A percentile compares a stretch with the other conserved stretches of the same genome.
These are phyloP conservation scores for Sporothrix dimorphospora DNA, from an alignment of 2,329 filamentous ascomycete species.

Conservation along the genomic window DNA sequence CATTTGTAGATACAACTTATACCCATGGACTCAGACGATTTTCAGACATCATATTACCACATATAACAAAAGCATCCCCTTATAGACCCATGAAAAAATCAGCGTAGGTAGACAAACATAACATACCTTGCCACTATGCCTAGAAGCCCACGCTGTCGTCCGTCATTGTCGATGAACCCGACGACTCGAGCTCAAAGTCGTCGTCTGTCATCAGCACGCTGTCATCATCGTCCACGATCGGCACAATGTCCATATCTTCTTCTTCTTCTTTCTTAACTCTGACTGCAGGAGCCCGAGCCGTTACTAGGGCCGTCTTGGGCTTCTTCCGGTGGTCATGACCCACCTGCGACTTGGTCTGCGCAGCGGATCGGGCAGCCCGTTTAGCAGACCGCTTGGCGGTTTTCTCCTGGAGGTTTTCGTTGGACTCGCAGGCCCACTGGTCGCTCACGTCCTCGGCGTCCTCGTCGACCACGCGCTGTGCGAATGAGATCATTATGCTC, in stretches of 20 bases:
- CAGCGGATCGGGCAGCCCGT: not conserved
- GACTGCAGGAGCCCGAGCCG: too few species aligned
- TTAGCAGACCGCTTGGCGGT: not conserved
- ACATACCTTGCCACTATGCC: not conserved
- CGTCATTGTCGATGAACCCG: not conserved
- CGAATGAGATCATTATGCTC: conserved; percentile 27
- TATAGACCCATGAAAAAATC: not conserved
- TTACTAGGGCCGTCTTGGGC: not conserved
- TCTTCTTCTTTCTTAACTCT: not conserved
- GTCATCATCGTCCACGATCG: conserved; percentile 3
- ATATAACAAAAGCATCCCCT: not conserved
- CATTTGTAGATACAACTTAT: not conserved
- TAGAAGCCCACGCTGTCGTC: not conserved
- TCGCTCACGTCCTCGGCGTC: conserved; percentile 18
- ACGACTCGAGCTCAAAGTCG: not conserved
- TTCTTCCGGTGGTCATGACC: not conserved
- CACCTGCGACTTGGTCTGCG: not conserved
- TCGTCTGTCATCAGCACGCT: not conserved
- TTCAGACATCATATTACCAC: not conserved
- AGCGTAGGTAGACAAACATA: not conserved
- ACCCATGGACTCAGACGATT: not conserved
- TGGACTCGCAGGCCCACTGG: conserved; percentile 27
- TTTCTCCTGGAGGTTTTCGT: conserved; percentile 23
- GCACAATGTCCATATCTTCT: not conserved
- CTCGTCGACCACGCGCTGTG: conserved; percentile 26